Conservation (phyloP, 495 filamentous ascomycete genomes). For the Wilcoxina mikolae region DNA sequence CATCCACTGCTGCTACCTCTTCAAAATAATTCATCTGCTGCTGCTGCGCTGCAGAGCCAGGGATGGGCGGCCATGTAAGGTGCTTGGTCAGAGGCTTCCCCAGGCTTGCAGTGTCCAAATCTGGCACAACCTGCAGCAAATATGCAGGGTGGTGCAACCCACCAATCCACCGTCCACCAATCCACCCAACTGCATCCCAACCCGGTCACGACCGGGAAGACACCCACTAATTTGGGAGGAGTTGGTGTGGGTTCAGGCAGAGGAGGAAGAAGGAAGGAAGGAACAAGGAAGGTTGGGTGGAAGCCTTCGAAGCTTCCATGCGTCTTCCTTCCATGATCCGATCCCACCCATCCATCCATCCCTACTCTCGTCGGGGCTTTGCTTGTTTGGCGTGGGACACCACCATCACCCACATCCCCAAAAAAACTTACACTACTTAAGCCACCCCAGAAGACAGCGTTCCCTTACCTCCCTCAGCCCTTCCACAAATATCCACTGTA, state of each 20-base stretch:
- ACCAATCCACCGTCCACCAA: neutral
- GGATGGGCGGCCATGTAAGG: no score
- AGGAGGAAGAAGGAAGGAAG: neutral
- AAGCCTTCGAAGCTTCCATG: conserved; percentile 3
- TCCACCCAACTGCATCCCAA: neutral
- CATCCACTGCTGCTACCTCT: no score
- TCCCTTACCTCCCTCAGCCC: neutral
- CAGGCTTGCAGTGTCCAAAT: conserved; percentile 4
- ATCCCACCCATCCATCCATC: neutral
- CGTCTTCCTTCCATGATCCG: neutral
- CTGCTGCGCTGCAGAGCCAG: no score
- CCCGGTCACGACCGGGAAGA: neutral
- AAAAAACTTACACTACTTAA: conserved; percentile 3
- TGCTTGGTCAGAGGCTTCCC: conserved; percentile 23
- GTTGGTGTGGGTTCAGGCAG: neutral
- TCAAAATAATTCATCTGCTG: no score
- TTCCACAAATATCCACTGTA: no score
- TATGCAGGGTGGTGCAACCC: neutral
- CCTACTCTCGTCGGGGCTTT: neutral
- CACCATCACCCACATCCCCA: no score
- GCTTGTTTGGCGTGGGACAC: no score
- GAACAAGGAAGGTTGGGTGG: neutral
- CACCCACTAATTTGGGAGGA: conserved; percentile 5
- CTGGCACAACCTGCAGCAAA: neutral
- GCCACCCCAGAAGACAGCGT: neutral